Evolutionary conservation across 805 yeast species (phyloP).

Genomic region (Vanderwaltozyma polyspora): DNA sequence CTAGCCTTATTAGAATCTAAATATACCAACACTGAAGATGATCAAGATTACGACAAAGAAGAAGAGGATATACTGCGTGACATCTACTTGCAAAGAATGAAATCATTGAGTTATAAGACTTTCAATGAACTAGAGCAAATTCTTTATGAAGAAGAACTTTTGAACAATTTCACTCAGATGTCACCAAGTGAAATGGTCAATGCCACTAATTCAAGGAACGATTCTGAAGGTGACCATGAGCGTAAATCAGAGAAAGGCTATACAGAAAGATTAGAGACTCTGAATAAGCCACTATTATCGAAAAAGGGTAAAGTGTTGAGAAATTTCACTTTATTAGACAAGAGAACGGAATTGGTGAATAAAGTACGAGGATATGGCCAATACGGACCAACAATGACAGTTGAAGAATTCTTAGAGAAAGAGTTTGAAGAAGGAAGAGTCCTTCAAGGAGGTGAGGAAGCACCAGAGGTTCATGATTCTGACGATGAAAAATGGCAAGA

Average conservation of each 20-base stretch:
- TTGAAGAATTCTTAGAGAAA: slow-evolving; percentile 81
- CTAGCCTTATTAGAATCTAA: slow-evolving; percentile 31
- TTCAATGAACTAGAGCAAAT: slow-evolving; percentile 47
- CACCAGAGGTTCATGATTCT: slow-evolving; percentile 27
- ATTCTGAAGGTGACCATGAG: slow-evolving; percentile 5
- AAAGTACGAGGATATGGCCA: slow-evolving; percentile 89
- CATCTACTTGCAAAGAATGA: slow-evolving; percentile 45
- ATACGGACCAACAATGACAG: slow-evolving; percentile 83
- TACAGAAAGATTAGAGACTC: slow-evolving; percentile 52
- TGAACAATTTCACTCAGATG: slow-evolving; percentile 32
- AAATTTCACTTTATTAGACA: slow-evolving; percentile 69
- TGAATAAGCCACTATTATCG: slow-evolving; percentile 44
- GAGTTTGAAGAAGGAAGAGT: slow-evolving; percentile 82
- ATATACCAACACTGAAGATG: slow-evolving; percentile 18
- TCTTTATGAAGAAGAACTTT: slow-evolving; percentile 54
- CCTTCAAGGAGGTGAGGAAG: slow-evolving; percentile 35
- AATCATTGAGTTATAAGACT: slow-evolving; percentile 39
- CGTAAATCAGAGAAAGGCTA: slow-evolving; percentile 37
- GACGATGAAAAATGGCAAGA: slow-evolving; percentile 54
- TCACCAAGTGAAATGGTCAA: slow-evolving; percentile 2
- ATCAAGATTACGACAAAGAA: slow-evolving; percentile 33
- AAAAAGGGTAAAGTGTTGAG: slow-evolving; percentile 67
- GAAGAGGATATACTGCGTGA: slow-evolving; percentile 59
- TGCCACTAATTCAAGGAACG: slow-evolving; percentile 3
- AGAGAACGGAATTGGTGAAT: slow-evolving; percentile 43